phyloP scores from a whole-genome alignment of 2,329 filamentous ascomycete species.

The Fusarium newnesense region DNA sequence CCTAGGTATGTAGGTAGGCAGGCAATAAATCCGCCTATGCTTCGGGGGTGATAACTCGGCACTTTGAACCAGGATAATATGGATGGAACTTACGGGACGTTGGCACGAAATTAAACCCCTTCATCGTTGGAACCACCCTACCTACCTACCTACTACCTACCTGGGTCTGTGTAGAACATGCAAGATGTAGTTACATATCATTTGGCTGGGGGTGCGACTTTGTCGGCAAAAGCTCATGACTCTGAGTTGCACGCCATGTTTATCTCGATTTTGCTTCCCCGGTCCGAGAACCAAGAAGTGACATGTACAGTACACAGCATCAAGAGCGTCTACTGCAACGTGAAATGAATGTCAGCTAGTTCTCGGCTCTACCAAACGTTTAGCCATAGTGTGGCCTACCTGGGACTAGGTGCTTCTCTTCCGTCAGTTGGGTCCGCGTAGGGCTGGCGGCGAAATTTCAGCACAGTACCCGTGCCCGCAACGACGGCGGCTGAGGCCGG shows the following conservation, averaged over 20 bases:
- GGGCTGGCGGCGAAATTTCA: conserved; percentile 24
- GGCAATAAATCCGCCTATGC: conserved; percentile 5
- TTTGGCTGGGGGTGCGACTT: conserved; percentile 6
- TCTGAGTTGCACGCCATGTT: neutral
- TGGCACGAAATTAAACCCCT: neutral
- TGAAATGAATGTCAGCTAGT: conserved; percentile 1
- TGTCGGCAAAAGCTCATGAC: neutral
- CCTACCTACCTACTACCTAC: neutral
- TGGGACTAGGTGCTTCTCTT: neutral
- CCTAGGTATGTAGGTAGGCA: neutral
- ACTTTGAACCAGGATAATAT: conserved; percentile 9
- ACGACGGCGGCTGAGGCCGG: conserved; percentile 30
- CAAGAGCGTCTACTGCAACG: neutral
- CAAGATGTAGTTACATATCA: neutral
- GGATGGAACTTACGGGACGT: neutral
- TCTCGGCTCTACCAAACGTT: neutral
- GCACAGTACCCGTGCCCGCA: conserved; percentile 15
- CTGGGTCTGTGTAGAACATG: neutral
- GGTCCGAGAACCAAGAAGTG: neutral
- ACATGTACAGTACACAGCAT: neutral
- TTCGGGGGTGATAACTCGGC: neutral
- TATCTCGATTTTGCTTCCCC: conserved; percentile 2
- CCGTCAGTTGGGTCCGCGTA: conserved; percentile 14
- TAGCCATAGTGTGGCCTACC: neutral
- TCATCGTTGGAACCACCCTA: neutral